A percentile compares a stretch with the other conserved stretches of the same genome.
phyloP scores from a whole-genome alignment of 1,284 basidiomycete genomes.

The Irpex sp. region DNA sequence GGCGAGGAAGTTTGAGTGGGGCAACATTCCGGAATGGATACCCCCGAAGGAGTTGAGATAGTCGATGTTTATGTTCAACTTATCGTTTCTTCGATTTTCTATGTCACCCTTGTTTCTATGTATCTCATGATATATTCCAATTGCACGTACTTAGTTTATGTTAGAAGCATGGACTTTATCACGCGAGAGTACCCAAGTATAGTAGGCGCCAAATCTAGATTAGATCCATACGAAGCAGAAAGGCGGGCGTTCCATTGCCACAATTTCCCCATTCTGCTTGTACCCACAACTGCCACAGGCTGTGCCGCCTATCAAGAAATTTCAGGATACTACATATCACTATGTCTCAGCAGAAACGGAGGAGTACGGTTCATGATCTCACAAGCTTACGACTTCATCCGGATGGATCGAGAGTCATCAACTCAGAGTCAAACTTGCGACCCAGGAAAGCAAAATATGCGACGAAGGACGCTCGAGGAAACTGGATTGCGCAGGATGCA shows the following conservation, averaged over 20 bases:
- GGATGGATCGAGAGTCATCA: conserved; percentile 54
- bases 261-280: too few species aligned
- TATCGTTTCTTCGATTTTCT: not conserved
- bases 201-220: not conserved
- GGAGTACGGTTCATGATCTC: conserved; percentile 56
- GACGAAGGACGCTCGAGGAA: conserved; percentile 26
- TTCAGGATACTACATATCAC: not conserved
- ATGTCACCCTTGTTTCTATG: not conserved
- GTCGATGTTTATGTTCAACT: not conserved
- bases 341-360: conserved; percentile 24
- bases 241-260: not conserved
- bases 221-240: not conserved
- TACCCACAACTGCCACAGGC: too few species aligned
- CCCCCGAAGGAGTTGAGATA: conserved; percentile 71
- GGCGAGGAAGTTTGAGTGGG: conserved; percentile 64
- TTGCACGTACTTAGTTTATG: not conserved
- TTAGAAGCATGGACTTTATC: not conserved
- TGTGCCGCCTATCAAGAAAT: too few species aligned
- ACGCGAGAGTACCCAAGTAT: not conserved
- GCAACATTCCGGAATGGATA: conserved; percentile 71
- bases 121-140: not conserved
- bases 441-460: conserved; percentile 21
- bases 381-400: conserved; percentile 56
- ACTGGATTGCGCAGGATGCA: conserved; percentile 34
- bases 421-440: conserved; percentile 30